phyloP scores from a whole-genome alignment of 768 basidiomycete genomes.

The Dioszegia aurantiaca region DNA sequence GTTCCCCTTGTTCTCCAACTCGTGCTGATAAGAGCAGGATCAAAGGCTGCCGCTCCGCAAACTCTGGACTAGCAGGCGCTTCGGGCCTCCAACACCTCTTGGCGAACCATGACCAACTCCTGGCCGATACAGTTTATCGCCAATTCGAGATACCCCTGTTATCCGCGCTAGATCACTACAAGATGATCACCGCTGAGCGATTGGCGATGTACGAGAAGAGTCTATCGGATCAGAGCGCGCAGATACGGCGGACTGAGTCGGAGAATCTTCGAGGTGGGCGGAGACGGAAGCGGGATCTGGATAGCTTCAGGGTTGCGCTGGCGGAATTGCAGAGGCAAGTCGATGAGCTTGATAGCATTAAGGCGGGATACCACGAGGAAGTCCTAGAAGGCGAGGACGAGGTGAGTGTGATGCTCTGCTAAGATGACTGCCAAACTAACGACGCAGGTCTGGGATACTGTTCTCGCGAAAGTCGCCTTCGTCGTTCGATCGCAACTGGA shows the following conservation, averaged over 20 bases:
- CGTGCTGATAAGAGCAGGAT: slow-evolving; percentile 56
- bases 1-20: neutral
- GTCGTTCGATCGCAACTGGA: slow-evolving; percentile 88
- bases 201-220: slow-evolving; percentile 77
- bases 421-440: neutral
- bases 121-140: slow-evolving; percentile 80
- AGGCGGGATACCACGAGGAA: slow-evolving; percentile 76
- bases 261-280: slow-evolving; percentile 67
- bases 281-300: slow-evolving; percentile 79
- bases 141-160: slow-evolving; percentile 84
- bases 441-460: slow-evolving; percentile 71
- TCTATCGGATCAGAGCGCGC: slow-evolving; percentile 75
- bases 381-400: slow-evolving; percentile 90
- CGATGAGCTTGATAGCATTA: slow-evolving; percentile 83
- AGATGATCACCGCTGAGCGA: slow-evolving; percentile 59
- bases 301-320: slow-evolving; percentile 80
- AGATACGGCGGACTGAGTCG: slow-evolving; percentile 80
- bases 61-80: slow-evolving; percentile 71
- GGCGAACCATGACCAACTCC: slow-evolving; percentile 85
- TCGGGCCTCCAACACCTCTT: slow-evolving; percentile 87
- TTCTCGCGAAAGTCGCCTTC: slow-evolving; percentile 81
- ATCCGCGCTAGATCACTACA: slow-evolving; percentile 79
- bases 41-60: slow-evolving; percentile 54
- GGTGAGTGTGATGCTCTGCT: slow-evolving; percentile 43
- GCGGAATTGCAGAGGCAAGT: slow-evolving; percentile 79